phyloP scores from a whole-genome alignment of 148 eudicot genomes.

The Heliamphora exappendiculata region DNA sequence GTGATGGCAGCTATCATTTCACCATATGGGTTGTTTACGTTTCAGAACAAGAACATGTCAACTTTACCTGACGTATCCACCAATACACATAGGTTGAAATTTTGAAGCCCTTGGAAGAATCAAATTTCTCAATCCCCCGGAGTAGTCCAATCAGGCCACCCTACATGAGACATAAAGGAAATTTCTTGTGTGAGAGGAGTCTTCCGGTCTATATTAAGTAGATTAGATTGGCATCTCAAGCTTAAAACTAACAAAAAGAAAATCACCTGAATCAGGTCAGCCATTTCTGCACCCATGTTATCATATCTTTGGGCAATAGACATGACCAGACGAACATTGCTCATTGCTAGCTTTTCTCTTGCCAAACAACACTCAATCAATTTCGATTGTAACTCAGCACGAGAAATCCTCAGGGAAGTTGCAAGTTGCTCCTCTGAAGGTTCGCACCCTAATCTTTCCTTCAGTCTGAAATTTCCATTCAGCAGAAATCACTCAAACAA shows the following conservation, averaged over 20 bases:
- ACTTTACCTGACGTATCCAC: slow-evolving; percentile 93
- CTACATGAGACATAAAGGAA: slow-evolving; percentile 27
- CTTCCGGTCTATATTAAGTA: not conserved
- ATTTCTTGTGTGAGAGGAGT: slow-evolving; percentile 6
- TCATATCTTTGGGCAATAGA: slow-evolving; percentile 86
- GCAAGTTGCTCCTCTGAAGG: slow-evolving; percentile 93
- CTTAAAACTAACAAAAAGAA: not conserved
- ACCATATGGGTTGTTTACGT: not conserved
- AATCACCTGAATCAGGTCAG: slow-evolving; percentile 85
- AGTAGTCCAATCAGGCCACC: slow-evolving; percentile 92
- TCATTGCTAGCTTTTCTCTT: slow-evolving; percentile 85
- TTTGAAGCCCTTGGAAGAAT: slow-evolving; percentile 90
- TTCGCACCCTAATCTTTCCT: slow-evolving; percentile 68
- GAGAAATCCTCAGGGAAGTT: slow-evolving; percentile 53
- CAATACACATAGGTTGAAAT: slow-evolving; percentile 96
- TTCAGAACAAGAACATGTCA: slow-evolving; percentile 1
- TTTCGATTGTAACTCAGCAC: slow-evolving; percentile 54
- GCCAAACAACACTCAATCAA: slow-evolving; percentile 75
- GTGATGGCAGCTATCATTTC: not conserved
- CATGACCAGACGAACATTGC: slow-evolving; percentile 94
- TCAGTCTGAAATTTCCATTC: slow-evolving; percentile 44
- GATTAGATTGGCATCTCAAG: not conserved
- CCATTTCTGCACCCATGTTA: slow-evolving; percentile 93
- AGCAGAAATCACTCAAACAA: slow-evolving; percentile 8
- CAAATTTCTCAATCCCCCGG: slow-evolving; percentile 94